phyloP scores from a whole-genome alignment of 805 yeast genomes.

The Metschnikowia borealis region DNA sequence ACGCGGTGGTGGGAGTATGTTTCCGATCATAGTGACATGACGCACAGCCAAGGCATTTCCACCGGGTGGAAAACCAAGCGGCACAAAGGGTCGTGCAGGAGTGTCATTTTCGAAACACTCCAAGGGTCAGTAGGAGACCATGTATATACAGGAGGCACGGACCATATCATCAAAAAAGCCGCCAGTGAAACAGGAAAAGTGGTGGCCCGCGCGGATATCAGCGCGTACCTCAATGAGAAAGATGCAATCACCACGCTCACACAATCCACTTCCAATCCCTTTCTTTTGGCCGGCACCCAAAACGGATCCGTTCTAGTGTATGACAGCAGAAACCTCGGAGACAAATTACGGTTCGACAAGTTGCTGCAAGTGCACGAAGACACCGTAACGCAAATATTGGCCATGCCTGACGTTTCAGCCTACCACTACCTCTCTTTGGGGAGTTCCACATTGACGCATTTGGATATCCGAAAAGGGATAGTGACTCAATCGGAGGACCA shows the following conservation, averaged over 20 bases:
- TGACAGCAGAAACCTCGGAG: conserved; percentile 51
- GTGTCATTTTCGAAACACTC: conserved; percentile 59
- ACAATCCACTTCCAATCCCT: conserved; percentile 44
- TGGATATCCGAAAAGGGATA: conserved; percentile 74
- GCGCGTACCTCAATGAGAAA: conserved; percentile 17
- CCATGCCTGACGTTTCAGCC: conserved; percentile 65
- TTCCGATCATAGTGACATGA: conserved; percentile 23
- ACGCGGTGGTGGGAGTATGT: conserved; percentile 47
- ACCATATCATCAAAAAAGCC: conserved; percentile 74
- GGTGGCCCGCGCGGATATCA: conserved; percentile 43
- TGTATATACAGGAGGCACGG: conserved; percentile 74
- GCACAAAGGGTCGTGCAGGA: conserved; percentile 85
- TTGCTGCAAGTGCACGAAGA: conserved; percentile 66
- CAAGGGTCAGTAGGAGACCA: conserved; percentile 42
- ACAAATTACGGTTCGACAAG: conserved; percentile 36
- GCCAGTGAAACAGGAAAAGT: conserved; percentile 72
- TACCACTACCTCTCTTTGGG: conserved; percentile 81
- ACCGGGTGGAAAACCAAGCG: conserved; percentile 80
- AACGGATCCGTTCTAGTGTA: conserved; percentile 61
- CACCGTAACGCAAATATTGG: conserved; percentile 69
- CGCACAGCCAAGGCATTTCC: conserved; percentile 27
- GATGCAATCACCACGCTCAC: conserved; percentile 43
- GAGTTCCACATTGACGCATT: conserved; percentile 71
- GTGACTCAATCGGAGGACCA: conserved; percentile 76
- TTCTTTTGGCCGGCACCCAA: conserved; percentile 63